These are phyloP conservation scores for Chrysoporthe cubensis DNA, from an alignment of 2,329 filamentous ascomycete species.

Conservation along the genomic window DNA sequence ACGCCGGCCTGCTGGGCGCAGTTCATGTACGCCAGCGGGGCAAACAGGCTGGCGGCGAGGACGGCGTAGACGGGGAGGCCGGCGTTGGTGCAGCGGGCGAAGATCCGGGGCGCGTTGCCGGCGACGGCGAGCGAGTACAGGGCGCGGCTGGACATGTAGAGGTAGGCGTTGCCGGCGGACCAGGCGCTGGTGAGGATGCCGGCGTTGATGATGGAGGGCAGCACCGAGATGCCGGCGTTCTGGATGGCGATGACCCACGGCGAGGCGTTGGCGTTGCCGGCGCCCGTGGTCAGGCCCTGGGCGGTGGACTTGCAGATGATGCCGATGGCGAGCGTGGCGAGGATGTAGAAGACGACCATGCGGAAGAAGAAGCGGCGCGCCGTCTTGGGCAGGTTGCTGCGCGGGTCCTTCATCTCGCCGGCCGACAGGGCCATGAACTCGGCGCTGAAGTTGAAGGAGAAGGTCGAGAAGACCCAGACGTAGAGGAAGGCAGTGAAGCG, in stretches of 20 bases:
- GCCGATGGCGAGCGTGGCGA: constrained; percentile 36
- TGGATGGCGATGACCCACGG: constrained; percentile 62
- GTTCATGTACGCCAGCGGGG: constrained; percentile 68
- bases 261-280: constrained; percentile 37
- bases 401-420: constrained; percentile 30
- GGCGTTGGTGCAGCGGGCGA: constrained; percentile 49
- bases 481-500: constrained; percentile 49
- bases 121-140: constrained; percentile 53
- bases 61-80: constrained; percentile 45
- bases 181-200: constrained; percentile 57
- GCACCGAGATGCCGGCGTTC: constrained; percentile 61
- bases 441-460: constrained; percentile 24
- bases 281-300: constrained; percentile 37
- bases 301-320: constrained; percentile 41
- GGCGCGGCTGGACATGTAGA: constrained; percentile 40
- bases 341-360: constrained; percentile 38
- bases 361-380: constrained; percentile 37
- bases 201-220: constrained; percentile 70
- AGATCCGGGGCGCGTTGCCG: constrained; percentile 50
- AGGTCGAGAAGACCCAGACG: constrained; percentile 43
- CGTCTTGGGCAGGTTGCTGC: constrained; percentile 29
- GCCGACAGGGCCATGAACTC: constrained; percentile 30
- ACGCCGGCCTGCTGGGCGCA: constrained; percentile 58
- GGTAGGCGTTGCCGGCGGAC: constrained; percentile 40
- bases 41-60: constrained; percentile 57